Evolutionary conservation across 805 yeast species (phyloP).

Genomic region (Hanseniaspora occidentalis): DNA sequence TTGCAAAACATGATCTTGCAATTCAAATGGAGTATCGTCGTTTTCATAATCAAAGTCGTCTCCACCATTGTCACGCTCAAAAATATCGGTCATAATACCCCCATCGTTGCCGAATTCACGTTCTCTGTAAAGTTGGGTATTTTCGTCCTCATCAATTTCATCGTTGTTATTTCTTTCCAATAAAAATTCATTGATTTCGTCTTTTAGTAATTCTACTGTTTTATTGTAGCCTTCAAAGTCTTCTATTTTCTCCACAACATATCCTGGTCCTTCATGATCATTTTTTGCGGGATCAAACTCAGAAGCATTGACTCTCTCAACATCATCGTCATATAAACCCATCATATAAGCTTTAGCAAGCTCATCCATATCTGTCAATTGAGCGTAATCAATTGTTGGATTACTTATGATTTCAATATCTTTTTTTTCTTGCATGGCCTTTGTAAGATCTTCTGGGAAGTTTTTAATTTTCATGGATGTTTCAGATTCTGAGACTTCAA

Average conservation of each 20-base stretch:
- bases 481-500: neutral
- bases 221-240: slow-evolving; percentile 44
- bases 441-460: slow-evolving; percentile 3
- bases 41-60: slow-evolving; percentile 15
- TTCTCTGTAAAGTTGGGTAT: slow-evolving; percentile 6
- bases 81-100: slow-evolving; percentile 18
- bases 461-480: neutral
- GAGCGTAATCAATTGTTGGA: slow-evolving; percentile 28
- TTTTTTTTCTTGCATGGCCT: slow-evolving; percentile 4
- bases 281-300: slow-evolving; percentile 3
- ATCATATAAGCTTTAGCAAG: slow-evolving; percentile 50
- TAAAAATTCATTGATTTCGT: slow-evolving; percentile 17
- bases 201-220: slow-evolving; percentile 27
- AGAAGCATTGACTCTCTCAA: slow-evolving; percentile 13
- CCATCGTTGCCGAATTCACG: slow-evolving; percentile 12
- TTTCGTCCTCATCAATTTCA: slow-evolving; percentile 2
- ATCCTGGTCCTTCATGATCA: slow-evolving; percentile 26
- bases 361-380: slow-evolving; percentile 35
- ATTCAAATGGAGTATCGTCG: slow-evolving; percentile 5
- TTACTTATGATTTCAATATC: slow-evolving; percentile 8
- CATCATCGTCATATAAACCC: slow-evolving; percentile 52
- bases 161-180: slow-evolving; percentile 6
- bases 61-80: slow-evolving; percentile 23
- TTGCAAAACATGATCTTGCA: slow-evolving; percentile 23
- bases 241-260: slow-evolving; percentile 37